Conservation (phyloP, 2,329 filamentous ascomycete genomes). For the Hypoxylon sp. region DNA sequence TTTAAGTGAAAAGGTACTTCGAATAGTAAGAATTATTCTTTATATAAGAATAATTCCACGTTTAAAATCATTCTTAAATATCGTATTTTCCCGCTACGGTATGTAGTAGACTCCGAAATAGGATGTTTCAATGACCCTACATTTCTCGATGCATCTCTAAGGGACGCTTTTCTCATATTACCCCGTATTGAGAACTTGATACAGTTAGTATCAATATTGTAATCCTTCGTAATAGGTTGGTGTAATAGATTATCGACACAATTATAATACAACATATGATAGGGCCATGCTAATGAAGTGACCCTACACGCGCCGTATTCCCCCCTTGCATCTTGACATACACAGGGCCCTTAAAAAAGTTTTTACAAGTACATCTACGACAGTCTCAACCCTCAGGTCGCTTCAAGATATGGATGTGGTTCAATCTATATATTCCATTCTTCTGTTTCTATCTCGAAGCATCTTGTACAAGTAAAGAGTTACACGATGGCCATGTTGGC, state of each 20-base stretch:
- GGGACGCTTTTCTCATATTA: neutral
- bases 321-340: neutral
- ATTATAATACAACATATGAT: neutral
- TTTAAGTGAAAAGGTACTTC: too few species aligned
- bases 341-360: neutral
- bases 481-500: neutral
- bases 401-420: neutral
- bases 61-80: too few species aligned
- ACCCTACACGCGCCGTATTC: neutral
- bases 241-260: neutral
- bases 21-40: too few species aligned
- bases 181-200: neutral
- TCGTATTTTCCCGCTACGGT: too few species aligned
- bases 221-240: neutral
- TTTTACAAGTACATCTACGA: neutral
- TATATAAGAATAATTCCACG: too few species aligned
- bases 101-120: slow-evolving; percentile 23
- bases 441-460: slow-evolving; percentile 2
- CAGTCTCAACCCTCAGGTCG: neutral
- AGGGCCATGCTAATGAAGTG: neutral
- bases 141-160: neutral
- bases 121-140: slow-evolving; percentile 13
- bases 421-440: slow-evolving; percentile 13
- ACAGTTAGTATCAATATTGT: neutral
- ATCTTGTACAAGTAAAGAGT: slow-evolving; percentile 6